These are phyloP conservation scores for Radiomyces spectabilis DNA, from an alignment of 192 early-diverging fungal species.

Conservation along the genomic window DNA sequence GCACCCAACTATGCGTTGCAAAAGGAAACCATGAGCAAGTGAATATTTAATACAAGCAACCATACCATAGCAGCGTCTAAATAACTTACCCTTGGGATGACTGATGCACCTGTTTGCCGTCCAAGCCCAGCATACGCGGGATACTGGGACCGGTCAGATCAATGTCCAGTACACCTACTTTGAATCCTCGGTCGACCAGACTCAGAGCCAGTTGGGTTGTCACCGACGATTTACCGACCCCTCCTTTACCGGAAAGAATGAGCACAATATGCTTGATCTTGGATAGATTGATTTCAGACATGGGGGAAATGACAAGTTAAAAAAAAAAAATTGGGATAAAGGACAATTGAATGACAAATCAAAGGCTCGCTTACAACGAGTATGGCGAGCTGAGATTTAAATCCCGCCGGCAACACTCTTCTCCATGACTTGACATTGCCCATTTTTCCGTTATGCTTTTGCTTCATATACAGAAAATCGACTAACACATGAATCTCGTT, in stretches of 20 bases:
- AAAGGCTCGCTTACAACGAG: too few relatives aligned
- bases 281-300: conserved; percentile 4
- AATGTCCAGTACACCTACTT: conserved; percentile 91
- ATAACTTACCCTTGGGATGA: conserved; percentile 74
- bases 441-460: too few relatives aligned
- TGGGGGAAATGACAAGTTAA: neutral
- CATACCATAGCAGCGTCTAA: conserved; percentile 5
- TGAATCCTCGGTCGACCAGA: conserved; percentile 50
- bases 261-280: conserved; percentile 80
- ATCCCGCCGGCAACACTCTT: too few relatives aligned
- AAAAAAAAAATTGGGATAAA: neutral
- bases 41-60: conserved; percentile 1
- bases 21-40: neutral
- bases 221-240: conserved; percentile 93
- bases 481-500: too few relatives aligned
- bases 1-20: conserved; percentile 57
- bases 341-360: neutral
- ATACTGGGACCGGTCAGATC: conserved; percentile 97
- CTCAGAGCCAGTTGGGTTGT: conserved; percentile 78
- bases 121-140: conserved; percentile 92
- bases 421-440: too few relatives aligned
- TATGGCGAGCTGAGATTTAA: too few relatives aligned
- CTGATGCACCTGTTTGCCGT: conserved; percentile 83
- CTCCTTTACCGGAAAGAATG: conserved; percentile 95
- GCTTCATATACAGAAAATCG: too few relatives aligned